Percentiles rank a stretch among this genome's conserved stretches.
phyloP scores from a whole-genome alignment of 257 asterid genomes.

The Solanum habrochaites region DNA sequence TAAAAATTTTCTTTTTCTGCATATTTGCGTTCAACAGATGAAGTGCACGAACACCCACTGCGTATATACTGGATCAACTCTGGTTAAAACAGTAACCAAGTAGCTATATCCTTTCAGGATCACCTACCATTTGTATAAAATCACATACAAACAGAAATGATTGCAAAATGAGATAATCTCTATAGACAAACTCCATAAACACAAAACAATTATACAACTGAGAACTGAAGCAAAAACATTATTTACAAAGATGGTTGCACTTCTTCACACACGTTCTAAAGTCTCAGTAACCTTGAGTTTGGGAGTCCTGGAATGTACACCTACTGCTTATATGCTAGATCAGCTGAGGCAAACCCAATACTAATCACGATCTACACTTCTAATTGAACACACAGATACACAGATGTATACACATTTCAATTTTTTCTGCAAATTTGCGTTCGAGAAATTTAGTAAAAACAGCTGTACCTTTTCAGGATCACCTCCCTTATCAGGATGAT shows the following conservation, averaged over 20 bases:
- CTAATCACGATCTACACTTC: not conserved
- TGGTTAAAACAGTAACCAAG: not conserved
- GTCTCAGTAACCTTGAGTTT: not conserved
- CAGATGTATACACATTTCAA: not conserved
- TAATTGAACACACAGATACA: not conserved
- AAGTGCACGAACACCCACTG: not conserved
- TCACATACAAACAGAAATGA: not conserved
- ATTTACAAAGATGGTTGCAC: too few species aligned
- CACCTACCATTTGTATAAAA: not conserved
- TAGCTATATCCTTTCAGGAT: not conserved
- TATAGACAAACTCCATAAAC: not conserved
- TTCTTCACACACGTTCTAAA: not conserved
- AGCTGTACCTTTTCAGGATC: slow-evolving; percentile 73
- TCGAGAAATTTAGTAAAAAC: not conserved
- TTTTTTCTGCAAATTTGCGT: not conserved
- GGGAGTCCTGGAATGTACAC: not conserved
- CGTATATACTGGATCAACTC: not conserved
- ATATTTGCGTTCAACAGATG: not conserved
- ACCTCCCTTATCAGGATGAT: slow-evolving; percentile 86
- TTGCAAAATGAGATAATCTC: not conserved
- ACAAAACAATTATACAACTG: not conserved
- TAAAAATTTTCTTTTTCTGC: not conserved
- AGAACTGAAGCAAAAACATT: not conserved
- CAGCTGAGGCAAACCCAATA: not conserved
- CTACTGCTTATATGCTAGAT: not conserved